Conservation (phyloP, 352 stramenopile genomes). For the Detonula confervacea region DNA sequence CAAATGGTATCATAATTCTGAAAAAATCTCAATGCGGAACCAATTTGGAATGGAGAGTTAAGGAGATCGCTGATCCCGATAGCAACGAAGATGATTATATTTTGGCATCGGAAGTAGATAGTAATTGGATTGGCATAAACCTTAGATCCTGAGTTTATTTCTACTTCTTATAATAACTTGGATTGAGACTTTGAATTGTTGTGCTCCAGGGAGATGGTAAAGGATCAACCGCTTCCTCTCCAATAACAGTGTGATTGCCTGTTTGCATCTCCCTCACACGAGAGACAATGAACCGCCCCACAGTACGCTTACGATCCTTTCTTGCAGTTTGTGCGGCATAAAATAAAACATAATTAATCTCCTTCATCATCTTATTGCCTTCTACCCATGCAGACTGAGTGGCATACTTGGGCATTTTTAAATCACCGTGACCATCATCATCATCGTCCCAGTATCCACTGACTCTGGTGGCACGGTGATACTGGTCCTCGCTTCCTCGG, state of each 20-base stretch:
- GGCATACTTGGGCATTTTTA: not conserved
- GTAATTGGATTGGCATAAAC: no score
- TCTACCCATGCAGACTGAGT: not conserved
- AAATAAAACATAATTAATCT: not conserved
- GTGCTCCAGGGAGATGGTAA: not conserved
- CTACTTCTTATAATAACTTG: slow-evolving; percentile 1
- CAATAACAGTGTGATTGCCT: not conserved
- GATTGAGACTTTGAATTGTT: not conserved
- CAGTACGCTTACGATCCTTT: not conserved
- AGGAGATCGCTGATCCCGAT: no score
- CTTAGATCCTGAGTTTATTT: no score
- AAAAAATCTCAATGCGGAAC: no score
- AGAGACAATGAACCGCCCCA: not conserved
- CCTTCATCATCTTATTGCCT: not conserved
- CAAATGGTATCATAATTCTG: not conserved
- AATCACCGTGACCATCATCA: not conserved
- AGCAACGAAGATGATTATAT: no score
- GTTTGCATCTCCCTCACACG: not conserved
- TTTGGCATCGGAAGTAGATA: no score
- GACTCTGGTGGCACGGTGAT: not conserved
- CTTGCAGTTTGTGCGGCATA: not conserved
- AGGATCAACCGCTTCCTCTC: no score
- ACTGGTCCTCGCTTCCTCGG: not conserved
- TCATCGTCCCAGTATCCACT: not conserved
- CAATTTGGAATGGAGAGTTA: no score